Evolutionary conservation across 2,329 filamentous ascomycete genomes (phyloP), one percentile per base, ranked within the genome.

Genomic region (Hypoxylon sp.): DNA sequence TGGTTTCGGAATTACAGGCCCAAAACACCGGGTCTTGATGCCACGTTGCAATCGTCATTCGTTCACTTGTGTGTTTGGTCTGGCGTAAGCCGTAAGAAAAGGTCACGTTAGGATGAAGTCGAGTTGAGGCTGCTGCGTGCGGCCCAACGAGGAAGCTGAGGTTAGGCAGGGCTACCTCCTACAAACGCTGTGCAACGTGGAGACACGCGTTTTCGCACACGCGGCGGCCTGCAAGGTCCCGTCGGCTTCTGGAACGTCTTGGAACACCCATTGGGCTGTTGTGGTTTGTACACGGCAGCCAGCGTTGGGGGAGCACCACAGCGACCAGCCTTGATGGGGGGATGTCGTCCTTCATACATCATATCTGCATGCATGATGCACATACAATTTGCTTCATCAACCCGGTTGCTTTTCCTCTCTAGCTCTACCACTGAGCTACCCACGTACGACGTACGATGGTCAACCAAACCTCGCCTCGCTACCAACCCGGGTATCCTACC

Each of bases 191-290:
- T 74, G 73, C 70, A 68, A 75, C 69, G 63, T 66, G 67, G 70
- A 59, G 61, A 70, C 57, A 68, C 63, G 56, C 63, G 67, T 66
- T 67, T 67, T 63, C 52, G 64, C 62, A 70, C 64, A 67, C 68
- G 72, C 66, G 68, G 66, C 69, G 59, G 50, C 43, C 64, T 75
- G 74, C 73, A 76, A 74, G 73, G 74, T 72, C 72, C 74, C 72
- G 74, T 69, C 65, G 52, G 62, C 64, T 71, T 69, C 68, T 72
- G 65, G 71, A 72, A 74, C 67, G 60, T 67, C 66, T 63, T 60
- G 51, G 67, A 71, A 68, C 60, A 69, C 60, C 58, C 43, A 68
- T 71, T 63, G 57, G 69, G 55, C 51, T 61, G 66, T 49, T 19
- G 51, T 38, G 64, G 65, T 68, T 66, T 66, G 65, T 69, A 67